Evolutionary conservation across 768 basidiomycete genomes (phyloP).

Genomic region (Psilocybe azurescens): DNA sequence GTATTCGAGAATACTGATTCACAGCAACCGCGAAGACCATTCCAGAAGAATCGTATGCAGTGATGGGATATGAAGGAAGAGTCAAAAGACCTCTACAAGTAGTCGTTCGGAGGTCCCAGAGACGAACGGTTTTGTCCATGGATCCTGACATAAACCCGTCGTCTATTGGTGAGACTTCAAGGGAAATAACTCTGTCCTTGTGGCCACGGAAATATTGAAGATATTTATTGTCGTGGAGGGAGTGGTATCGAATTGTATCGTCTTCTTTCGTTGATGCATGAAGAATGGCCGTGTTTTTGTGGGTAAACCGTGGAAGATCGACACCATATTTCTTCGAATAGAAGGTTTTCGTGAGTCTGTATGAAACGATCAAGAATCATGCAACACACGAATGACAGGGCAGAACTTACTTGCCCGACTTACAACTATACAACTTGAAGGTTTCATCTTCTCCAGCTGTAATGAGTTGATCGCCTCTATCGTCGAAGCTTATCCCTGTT

Average conservation of each 20-base stretch:
- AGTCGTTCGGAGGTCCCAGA: conserved; percentile 92
- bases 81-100: conserved; percentile 80
- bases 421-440: conserved; percentile 87
- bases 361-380: conserved; percentile 22
- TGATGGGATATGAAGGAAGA: conserved; percentile 74
- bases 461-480: conserved; percentile 83
- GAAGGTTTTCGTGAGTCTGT: conserved; percentile 75
- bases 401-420: conserved; percentile 88
- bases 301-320: conserved; percentile 93
- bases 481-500: conserved; percentile 90
- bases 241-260: conserved; percentile 94
- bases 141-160: conserved; percentile 97
- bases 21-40: conserved; percentile 88
- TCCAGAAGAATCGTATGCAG: conserved; percentile 85
- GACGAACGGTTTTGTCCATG: conserved; percentile 90
- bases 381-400: conserved; percentile 14
- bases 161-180: conserved; percentile 91
- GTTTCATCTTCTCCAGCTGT: conserved; percentile 93
- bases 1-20: conserved; percentile 81
- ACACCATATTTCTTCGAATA: conserved; percentile 98
- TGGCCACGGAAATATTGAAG: conserved; percentile 96
- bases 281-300: conserved; percentile 83
- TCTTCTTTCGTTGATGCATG: conserved; percentile 96
- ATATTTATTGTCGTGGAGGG: conserved; percentile 95
- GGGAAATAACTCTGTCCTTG: conserved; percentile 84